These are phyloP conservation scores for Dryadomyces sulphureus DNA, from an alignment of 2,329 filamentous ascomycete genomes.

Conservation along the genomic window DNA sequence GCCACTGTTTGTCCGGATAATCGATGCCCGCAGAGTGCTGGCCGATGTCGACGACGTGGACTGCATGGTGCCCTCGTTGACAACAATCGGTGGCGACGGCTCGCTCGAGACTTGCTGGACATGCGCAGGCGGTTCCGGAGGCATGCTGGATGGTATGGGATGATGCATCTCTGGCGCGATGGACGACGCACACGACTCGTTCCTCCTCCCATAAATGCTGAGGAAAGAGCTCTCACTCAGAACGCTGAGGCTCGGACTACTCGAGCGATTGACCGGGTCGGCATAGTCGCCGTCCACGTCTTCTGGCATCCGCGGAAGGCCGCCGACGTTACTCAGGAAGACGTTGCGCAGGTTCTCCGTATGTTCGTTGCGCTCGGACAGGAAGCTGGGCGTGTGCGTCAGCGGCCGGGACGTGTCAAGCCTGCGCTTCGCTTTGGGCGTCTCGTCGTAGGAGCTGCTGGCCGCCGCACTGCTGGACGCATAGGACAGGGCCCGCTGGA, in stretches of 20 bases:
- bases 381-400: conserved; percentile 47
- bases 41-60: no score
- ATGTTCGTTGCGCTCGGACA: conserved; percentile 43
- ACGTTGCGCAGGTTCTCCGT: conserved; percentile 47
- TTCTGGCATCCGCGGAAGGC: conserved; percentile 32
- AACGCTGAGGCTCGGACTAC: conserved; percentile 47
- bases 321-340: conserved; percentile 39
- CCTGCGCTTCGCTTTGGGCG: conserved; percentile 13
- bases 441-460: conserved; percentile 4
- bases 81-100: no score
- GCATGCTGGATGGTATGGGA: background rate
- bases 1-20: conserved; percentile 15
- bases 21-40: background rate
- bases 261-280: conserved; percentile 24
- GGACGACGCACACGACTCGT: conserved; percentile 12
- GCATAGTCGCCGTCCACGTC: conserved; percentile 18
- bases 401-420: conserved; percentile 24
- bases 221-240: conserved; percentile 54
- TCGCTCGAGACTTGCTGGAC: no score
- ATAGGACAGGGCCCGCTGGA: conserved; percentile 10
- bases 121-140: background rate
- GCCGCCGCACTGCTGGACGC: conserved; percentile 4
- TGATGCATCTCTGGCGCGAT: conserved; percentile 12
- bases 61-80: no score
- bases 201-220: conserved; percentile 44